Evolutionary conservation across 441 rosid species (phyloP), one percentile per base, ranked within the genome.

Genomic region (Rhodomyrtus psidioides): DNA sequence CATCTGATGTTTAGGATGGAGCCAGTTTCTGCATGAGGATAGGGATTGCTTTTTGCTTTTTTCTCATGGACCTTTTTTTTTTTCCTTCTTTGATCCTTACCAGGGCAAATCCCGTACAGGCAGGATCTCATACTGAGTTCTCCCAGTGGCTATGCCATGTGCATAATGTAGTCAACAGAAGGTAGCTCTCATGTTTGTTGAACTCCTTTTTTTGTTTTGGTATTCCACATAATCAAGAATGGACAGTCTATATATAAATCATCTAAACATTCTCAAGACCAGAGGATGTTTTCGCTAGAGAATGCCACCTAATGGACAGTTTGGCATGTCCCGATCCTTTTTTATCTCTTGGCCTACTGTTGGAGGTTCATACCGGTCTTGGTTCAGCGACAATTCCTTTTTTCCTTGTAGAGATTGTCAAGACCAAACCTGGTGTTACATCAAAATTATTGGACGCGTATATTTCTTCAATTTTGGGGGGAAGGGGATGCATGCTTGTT

Each of bases 151-250:
- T 97, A 51, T 97, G 99, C 86, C 94, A 93, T 56, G 95, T 94
- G 70, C 99, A 97, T 90, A 97, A 97, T 90, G 92, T 96, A 74
- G 97, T 97, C 74, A 97, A 95, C 83, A 93, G 99, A 93, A 96
- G 99, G 99, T 95, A 91, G 85, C 53, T 75, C 14, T 14, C 7
- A 27, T 21, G 26, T 62, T 65, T 65, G 79, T 34, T 65, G 79
- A 34, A 65, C 49, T 65, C 17, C 8, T 2, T 62, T 62, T 7
- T 30, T 19, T 9, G 1, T 2, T 28, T 16, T 1, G 12, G 49
- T 9, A 12, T 65, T 42, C 46, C 21, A 2, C 19, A 2, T 34
- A 46, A 65, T 65, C 13, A 34, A 19, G 15, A 34, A 42, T 0
- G 0, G 26, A 34, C 15, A 21, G 21, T 65, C 49, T 65, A 19